Base-by-base conservation (phyloP, 176 grass and related monocot species). In the Stipa capillata region DNA sequence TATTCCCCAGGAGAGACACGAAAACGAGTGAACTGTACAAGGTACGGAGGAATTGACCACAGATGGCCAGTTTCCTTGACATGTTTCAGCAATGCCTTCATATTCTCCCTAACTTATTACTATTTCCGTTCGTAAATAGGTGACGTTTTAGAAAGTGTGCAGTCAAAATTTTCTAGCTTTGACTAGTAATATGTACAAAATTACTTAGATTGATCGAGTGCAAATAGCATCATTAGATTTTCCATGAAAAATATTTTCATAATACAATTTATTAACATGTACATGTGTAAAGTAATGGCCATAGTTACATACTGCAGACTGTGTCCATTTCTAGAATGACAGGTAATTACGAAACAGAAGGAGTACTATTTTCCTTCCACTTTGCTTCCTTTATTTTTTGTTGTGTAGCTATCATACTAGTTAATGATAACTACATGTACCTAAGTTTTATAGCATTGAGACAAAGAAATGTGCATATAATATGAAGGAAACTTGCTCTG, bases 1-100 rank as follows among this genome's bases (percentile, higher is more conserved):
- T 60, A 23, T 44, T 53, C 32, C 42, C 28, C 25, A 23, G 27
- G 35, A 18, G 10, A 51, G 25, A 73, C 20, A 17, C 67, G 67
- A 84, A 61, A 80, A 75, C 69, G 81, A 69, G 76, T 53, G 76
- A 45, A 80, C 49, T 27, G 49, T 67, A 69, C 81, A 39, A 77
- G 37, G 76, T 13, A 53, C 15, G 4, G 18, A 75, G 45, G 11
- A 69, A 69, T 89, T 85, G 87, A 76, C 63, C 54, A 10, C 16
- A n/a, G 42, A 52, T 6, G n/a, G 27, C 3, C 34, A 54, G 69
- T 80, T 61, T 81, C 69, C 35, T 47, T 69, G 61, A 16, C 53
- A 69, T 62, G 16, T 69, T 85, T 62, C 52, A 44, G 62, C 79
- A 21, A 69, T 8, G 24, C 53, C 25, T 65, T 67, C 43, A 49